Percentiles rank a stretch among this genome's conserved stretches.
These are phyloP conservation scores for Medicago ruthenica DNA, from an alignment of 306 rosid genomes.

Conservation along the genomic window DNA sequence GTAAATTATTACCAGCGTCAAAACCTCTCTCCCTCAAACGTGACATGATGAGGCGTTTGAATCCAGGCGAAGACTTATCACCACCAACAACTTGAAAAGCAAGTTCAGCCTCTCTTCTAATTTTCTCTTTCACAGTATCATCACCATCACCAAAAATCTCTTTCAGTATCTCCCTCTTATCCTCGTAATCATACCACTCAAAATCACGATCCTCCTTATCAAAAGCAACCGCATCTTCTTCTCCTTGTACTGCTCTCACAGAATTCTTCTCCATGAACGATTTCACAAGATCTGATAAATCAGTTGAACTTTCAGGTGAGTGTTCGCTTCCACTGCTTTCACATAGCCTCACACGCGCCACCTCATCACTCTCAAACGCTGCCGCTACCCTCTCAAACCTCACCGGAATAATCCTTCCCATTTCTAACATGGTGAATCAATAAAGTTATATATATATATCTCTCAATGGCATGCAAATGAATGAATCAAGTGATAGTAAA, in stretches of 20 bases:
- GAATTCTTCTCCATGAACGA: constrained; percentile 69
- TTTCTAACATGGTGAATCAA: background rate
- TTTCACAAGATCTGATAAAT: constrained; percentile 75
- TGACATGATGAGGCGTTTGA: constrained; percentile 73
- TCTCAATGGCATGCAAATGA: background rate
- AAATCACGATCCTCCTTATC: background rate
- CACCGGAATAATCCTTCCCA: constrained; percentile 49
- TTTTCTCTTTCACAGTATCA: constrained; percentile 43
- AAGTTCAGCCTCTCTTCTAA: constrained; percentile 49
- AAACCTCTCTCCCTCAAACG: constrained; percentile 69
- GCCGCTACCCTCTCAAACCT: constrained; percentile 72
- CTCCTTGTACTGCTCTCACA: background rate
- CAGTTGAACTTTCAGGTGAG: constrained; percentile 61
- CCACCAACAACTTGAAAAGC: constrained; percentile 36
- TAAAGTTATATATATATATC: background rate
- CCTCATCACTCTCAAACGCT: constrained; percentile 59
- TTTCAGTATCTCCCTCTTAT: constrained; percentile 46
- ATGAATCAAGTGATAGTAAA: background rate
- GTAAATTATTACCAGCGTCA: constrained; percentile 66
- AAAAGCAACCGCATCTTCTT: background rate
- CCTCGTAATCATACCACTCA: constrained; percentile 48
- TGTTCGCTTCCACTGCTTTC: constrained; percentile 95
- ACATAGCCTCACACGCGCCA: constrained; percentile 53
- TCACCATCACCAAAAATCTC: constrained; percentile 39
- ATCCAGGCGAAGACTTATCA: constrained; percentile 43